Evolutionary conservation across 352 stramenopile genomes (phyloP).

Genomic region (Phytophthora pistaciae): DNA sequence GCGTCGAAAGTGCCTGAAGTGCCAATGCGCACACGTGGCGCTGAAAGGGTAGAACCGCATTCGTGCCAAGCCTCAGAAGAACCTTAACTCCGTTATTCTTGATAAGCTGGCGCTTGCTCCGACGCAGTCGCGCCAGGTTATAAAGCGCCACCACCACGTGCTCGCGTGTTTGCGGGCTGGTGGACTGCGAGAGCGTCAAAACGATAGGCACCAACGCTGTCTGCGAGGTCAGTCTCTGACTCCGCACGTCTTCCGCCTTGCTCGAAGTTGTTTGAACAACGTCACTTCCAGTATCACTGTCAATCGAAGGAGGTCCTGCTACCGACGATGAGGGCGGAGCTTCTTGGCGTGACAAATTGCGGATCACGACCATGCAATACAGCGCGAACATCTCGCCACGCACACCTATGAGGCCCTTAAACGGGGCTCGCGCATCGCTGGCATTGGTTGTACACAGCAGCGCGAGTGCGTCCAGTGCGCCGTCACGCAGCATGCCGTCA

Average conservation of each 20-base stretch:
- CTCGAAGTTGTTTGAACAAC: not conserved
- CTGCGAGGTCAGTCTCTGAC: conserved; percentile 63
- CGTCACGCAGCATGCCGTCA: conserved; percentile 80
- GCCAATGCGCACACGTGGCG: conserved; percentile 73
- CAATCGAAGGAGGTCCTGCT: not conserved
- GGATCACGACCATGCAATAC: conserved; percentile 68
- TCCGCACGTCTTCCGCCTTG: conserved; percentile 56
- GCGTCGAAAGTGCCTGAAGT: conserved; percentile 66
- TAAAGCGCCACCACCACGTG: conserved; percentile 74
- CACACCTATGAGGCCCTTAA: conserved; percentile 65
- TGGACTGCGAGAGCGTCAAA: conserved; percentile 63
- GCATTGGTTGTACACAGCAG: conserved; percentile 56
- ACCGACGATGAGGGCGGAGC: conserved; percentile 1
- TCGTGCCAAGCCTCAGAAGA: conserved; percentile 61
- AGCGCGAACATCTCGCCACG: conserved; percentile 76
- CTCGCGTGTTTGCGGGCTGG: conserved; percentile 58
- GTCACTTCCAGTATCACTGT: conserved; percentile 11
- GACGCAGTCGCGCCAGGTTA: conserved; percentile 66
- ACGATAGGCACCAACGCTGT: conserved; percentile 62
- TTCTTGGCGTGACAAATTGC: conserved; percentile 71
- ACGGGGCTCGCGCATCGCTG: conserved; percentile 52
- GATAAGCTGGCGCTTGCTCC: conserved; percentile 72
- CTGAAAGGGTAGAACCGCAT: conserved; percentile 52
- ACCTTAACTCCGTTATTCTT: conserved; percentile 84
- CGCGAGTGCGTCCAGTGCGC: conserved; percentile 65